A percentile compares a stretch with the other conserved stretches of the same genome.
Evolutionary conservation across 2,329 filamentous ascomycete genomes (phyloP).

Genomic region (Emmonsiellopsis sp.): DNA sequence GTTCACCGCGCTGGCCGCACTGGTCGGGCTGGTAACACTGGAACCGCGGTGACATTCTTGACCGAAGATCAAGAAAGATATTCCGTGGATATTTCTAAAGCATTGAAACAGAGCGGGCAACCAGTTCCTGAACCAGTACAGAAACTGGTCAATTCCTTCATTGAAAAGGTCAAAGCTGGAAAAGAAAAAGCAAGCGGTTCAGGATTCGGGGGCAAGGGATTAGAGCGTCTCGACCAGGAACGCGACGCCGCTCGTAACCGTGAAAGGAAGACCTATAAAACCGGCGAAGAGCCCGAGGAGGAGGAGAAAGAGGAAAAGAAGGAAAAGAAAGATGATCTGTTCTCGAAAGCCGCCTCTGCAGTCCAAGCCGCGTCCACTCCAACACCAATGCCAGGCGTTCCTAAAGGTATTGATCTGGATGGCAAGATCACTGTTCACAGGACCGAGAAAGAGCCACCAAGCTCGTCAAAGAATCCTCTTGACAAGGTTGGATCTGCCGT

Average conservation of each 20-base stretch:
- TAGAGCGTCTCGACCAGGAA: constrained; percentile 84
- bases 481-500: constrained; percentile 87
- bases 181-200: constrained; percentile 76
- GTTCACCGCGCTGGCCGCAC: constrained; percentile 91
- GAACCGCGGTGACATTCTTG: constrained; percentile 89
- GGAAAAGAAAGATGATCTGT: constrained; percentile 48
- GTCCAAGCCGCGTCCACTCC: constrained; percentile 53
- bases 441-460: constrained; percentile 48
- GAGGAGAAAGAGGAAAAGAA: constrained; percentile 59
- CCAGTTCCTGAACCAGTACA: constrained; percentile 62
- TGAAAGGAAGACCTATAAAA: constrained; percentile 82
- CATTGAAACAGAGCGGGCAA: constrained; percentile 84
- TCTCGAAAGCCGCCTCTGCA: constrained; percentile 52
- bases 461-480: constrained; percentile 53
- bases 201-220: constrained; percentile 89
- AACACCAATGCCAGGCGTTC: constrained; percentile 32
- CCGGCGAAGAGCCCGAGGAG: constrained; percentile 73
- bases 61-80: constrained; percentile 88
- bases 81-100: constrained; percentile 78
- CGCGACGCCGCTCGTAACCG: constrained; percentile 77
- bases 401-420: constrained; percentile 52
- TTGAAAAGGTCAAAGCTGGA: constrained; percentile 83
- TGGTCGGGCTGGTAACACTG: constrained; percentile 86
- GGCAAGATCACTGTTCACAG: constrained; percentile 65
- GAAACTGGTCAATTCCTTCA: constrained; percentile 57